A percentile compares a stretch with the other conserved stretches of the same genome.
phyloP scores from a whole-genome alignment of 352 stramenopile species.

The Phytophthora niederhauseri region DNA sequence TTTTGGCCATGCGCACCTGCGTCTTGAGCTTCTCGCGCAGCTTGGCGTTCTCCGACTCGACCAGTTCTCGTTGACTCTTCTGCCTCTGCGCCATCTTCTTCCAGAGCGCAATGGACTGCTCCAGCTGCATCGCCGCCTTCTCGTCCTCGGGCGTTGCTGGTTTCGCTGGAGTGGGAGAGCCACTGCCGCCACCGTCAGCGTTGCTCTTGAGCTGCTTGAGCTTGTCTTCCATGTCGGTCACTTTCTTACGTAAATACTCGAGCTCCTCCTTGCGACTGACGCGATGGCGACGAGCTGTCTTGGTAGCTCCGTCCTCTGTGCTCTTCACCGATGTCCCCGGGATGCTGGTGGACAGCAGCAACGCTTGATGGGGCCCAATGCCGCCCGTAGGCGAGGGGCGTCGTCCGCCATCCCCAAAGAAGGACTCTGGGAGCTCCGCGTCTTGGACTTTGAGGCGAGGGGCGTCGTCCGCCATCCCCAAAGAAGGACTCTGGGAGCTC shows the following conservation, averaged over 20 bases:
- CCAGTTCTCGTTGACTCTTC: constrained; percentile 31
- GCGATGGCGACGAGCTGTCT: constrained; percentile 18
- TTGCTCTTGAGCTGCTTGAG: constrained; percentile 28
- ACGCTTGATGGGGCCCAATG: neutral
- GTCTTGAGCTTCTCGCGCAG: constrained; percentile 54
- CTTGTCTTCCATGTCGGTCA: constrained; percentile 39
- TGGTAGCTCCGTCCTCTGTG: neutral
- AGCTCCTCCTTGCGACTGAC: constrained; percentile 44
- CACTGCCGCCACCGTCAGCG: neutral
- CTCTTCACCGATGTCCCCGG: neutral
- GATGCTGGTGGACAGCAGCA: neutral
- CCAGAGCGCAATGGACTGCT: constrained; percentile 46
- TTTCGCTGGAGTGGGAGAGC: neutral
- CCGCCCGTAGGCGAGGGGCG: constrained; percentile 5
- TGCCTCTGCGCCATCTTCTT: constrained; percentile 49
- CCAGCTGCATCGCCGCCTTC: constrained; percentile 14
- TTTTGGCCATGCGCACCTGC: constrained; percentile 46
- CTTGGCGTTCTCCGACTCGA: constrained; percentile 48
- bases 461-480: constrained; percentile 1
- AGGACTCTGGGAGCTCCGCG: constrained; percentile 11
- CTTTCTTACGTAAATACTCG: constrained; percentile 40
- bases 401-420: constrained; percentile 1
- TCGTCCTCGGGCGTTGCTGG: constrained; percentile 2
- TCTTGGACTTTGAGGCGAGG: neutral
- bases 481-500: constrained; percentile 17